phyloP scores from a whole-genome alignment of 2,329 filamentous ascomycete species.

The Endocalyx cinctus region DNA sequence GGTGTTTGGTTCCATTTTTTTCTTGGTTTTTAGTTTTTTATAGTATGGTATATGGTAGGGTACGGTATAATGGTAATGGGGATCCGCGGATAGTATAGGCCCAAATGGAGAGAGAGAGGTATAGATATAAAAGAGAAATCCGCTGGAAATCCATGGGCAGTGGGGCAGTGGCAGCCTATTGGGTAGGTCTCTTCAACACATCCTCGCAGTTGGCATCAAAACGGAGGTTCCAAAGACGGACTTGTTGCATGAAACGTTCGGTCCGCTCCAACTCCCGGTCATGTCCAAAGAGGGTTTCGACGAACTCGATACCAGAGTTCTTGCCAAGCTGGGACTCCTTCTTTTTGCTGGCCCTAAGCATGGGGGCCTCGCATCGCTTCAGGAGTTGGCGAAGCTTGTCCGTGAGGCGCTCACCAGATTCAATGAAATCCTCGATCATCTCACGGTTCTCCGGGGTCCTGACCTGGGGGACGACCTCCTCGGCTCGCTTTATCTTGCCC shows the following conservation, averaged over 20 bases:
- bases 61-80: too few species aligned
- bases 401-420: constrained; percentile 81
- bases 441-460: constrained; percentile 69
- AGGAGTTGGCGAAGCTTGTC: constrained; percentile 80
- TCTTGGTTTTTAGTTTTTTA: too few species aligned
- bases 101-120: too few species aligned
- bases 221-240: constrained; percentile 84
- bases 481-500: constrained; percentile 87
- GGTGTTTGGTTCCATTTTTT: too few species aligned
- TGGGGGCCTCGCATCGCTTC: constrained; percentile 87
- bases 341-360: constrained; percentile 82
- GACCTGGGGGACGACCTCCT: constrained; percentile 71
- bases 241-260: constrained; percentile 85
- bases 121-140: too few species aligned
- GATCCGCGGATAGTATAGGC: too few species aligned
- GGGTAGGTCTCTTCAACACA: constrained; percentile 62
- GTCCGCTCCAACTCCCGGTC: constrained; percentile 87
- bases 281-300: constrained; percentile 89
- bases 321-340: constrained; percentile 73
- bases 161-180: constrained; percentile 32
- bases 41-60: too few species aligned
- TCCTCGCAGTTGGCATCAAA: constrained; percentile 96
- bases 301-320: constrained; percentile 90
- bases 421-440: constrained; percentile 85
- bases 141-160: constrained; percentile 2